These are phyloP conservation scores for Cyclotella atomus DNA, from an alignment of 108 stramenopile genomes.

Conservation along the genomic window DNA sequence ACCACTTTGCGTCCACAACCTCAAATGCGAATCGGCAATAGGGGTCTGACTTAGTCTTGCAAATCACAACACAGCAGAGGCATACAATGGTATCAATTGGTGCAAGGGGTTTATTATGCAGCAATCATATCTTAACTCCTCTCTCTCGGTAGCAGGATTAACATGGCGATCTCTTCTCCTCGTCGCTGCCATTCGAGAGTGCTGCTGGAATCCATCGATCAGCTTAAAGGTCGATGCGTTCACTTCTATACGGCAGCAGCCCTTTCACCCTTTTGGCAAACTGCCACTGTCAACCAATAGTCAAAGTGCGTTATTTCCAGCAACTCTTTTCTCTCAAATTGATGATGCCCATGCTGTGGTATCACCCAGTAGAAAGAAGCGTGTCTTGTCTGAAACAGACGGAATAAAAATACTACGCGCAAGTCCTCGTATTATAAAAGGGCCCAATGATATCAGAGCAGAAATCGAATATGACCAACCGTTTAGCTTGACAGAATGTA, in stretches of 20 bases:
- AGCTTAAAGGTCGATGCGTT: not conserved
- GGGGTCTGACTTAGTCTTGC: no score
- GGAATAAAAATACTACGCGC: constrained; percentile 23
- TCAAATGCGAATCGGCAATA: no score
- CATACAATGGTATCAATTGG: no score
- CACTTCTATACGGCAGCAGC: not conserved
- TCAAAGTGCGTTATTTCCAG: no score
- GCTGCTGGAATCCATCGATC: no score
- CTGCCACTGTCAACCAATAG: not conserved
- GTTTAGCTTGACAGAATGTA: not conserved
- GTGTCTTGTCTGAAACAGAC: constrained; percentile 10
- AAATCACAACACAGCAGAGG: no score
- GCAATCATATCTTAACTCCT: not conserved
- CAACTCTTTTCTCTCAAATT: no score
- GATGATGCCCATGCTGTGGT: no score
- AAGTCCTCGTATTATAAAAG: not conserved
- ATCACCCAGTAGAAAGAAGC: no score
- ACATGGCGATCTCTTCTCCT: not conserved
- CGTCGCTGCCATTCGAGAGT: not conserved
- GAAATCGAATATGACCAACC: not conserved
- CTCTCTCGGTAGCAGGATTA: no score
- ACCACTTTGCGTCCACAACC: no score
- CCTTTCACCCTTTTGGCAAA: not conserved
- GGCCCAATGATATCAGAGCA: not conserved
- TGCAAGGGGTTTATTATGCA: not conserved